Conservation (phyloP, 805 yeast species). For the Zygotorulaspora sp. region DNA sequence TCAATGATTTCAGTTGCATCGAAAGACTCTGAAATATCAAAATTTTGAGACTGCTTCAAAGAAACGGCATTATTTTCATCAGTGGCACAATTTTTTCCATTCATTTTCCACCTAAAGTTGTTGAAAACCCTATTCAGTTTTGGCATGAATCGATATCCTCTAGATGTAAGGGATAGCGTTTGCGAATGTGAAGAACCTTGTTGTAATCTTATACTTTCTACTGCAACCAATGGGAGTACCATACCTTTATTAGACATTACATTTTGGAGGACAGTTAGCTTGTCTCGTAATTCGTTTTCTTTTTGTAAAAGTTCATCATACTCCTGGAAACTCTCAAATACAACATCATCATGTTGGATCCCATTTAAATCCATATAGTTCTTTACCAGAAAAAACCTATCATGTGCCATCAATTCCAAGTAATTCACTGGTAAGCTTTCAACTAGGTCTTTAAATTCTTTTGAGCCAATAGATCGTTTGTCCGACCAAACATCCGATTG, state of each 20-base stretch:
- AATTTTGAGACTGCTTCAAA: neutral
- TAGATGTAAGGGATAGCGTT: neutral
- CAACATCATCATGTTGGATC: conserved; percentile 3
- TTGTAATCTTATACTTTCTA: neutral
- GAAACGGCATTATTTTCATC: neutral
- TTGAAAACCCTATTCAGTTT: neutral
- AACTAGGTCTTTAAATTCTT: conserved; percentile 7
- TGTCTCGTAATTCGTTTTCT: conserved; percentile 26
- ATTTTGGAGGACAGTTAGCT: conserved; percentile 9
- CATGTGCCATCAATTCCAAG: conserved; percentile 23
- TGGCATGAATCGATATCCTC: neutral
- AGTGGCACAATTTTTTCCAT: neutral
- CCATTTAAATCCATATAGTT: conserved; percentile 1
- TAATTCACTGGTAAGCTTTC: conserved; percentile 15
- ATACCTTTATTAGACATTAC: conserved; percentile 7
- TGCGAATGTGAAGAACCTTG: neutral
- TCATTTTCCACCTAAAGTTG: neutral
- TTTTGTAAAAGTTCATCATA: conserved; percentile 31
- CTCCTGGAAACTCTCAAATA: conserved; percentile 26
- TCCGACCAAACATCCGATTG: neutral
- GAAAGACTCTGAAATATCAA: conserved; percentile 3
- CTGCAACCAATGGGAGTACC: conserved; percentile 7
- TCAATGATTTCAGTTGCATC: conserved; percentile 12
- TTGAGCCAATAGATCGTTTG: neutral
- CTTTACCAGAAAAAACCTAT: conserved; percentile 31